Percentiles rank a stretch among this genome's conserved stretches.
Evolutionary conservation across 352 stramenopile species (phyloP).

Genomic region (Phytophthora meadii): DNA sequence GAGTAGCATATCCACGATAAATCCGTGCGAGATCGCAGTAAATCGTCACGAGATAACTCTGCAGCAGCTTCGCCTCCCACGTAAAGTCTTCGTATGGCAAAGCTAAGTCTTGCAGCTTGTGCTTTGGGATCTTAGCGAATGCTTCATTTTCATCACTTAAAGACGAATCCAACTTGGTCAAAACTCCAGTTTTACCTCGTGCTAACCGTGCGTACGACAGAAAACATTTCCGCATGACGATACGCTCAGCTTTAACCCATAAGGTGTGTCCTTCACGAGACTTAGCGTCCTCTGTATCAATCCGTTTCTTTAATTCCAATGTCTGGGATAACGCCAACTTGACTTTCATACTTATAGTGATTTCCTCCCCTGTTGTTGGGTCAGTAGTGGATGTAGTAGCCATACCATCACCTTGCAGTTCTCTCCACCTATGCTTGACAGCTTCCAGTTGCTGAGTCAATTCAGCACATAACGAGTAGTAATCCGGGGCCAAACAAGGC

Average conservation of each 20-base stretch:
- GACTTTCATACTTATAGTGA: slow-evolving; percentile 57
- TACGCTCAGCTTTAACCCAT: slow-evolving; percentile 74
- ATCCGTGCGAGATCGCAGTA: slow-evolving; percentile 80
- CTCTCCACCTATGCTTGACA: slow-evolving; percentile 65
- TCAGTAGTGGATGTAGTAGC: slow-evolving; percentile 1
- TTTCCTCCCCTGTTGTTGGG: slow-evolving; percentile 27
- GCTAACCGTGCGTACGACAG: slow-evolving; percentile 71
- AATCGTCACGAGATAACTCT: slow-evolving; percentile 72
- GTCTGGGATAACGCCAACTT: slow-evolving; percentile 78
- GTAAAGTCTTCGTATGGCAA: slow-evolving; percentile 69
- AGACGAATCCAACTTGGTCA: slow-evolving; percentile 54
- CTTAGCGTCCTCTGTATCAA: slow-evolving; percentile 66
- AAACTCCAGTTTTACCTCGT: slow-evolving; percentile 66
- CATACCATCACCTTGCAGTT: slow-evolving; percentile 47
- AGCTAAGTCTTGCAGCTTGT: slow-evolving; percentile 58
- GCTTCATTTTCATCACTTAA: slow-evolving; percentile 64
- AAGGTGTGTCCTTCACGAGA: slow-evolving; percentile 68
- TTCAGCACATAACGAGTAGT: slow-evolving; percentile 56
- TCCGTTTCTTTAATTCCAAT: slow-evolving; percentile 72
- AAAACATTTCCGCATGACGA: slow-evolving; percentile 85
- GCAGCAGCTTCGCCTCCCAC: slow-evolving; percentile 78
- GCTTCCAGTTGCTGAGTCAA: slow-evolving; percentile 62
- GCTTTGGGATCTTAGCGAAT: slow-evolving; percentile 59
- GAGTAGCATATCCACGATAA: slow-evolving; percentile 71
- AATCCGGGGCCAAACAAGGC: slow-evolving; percentile 58